Percentiles rank a stretch among this genome's conserved stretches.
Evolutionary conservation across 306 rosid genomes (phyloP).

Genomic region (Prunus salicina): DNA sequence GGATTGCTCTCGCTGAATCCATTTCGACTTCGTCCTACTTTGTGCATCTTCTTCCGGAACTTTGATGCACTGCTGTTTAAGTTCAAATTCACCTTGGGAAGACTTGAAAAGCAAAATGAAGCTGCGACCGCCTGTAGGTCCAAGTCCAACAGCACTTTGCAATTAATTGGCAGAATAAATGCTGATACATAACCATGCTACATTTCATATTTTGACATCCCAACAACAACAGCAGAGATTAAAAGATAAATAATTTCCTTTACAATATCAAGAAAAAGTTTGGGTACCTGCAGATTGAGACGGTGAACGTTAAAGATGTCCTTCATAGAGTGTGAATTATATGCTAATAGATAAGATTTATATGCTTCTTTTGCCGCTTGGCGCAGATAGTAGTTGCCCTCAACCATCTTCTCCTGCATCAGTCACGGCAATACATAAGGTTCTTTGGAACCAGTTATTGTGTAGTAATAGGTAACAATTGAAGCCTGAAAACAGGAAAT

Average conservation of each 20-base stretch:
- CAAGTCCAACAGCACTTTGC: slow-evolving; percentile 5
- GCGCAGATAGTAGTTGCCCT: slow-evolving; percentile 63
- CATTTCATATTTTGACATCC: not conserved
- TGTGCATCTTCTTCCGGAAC: slow-evolving; percentile 54
- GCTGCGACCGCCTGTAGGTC: slow-evolving; percentile 65
- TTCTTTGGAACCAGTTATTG: not conserved
- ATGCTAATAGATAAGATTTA: slow-evolving; percentile 72
- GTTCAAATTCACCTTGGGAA: slow-evolving; percentile 77
- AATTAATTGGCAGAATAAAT: not conserved
- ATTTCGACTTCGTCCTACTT: slow-evolving; percentile 50
- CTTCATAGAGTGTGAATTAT: slow-evolving; percentile 89
- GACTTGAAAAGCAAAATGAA: slow-evolving; percentile 84
- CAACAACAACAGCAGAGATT: not conserved
- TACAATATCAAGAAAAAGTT: not conserved
- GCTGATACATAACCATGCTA: no score
- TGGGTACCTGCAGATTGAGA: slow-evolving; percentile 75
- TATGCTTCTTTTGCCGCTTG: slow-evolving; percentile 82
- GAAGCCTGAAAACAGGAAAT: not conserved
- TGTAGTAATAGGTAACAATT: slow-evolving; percentile 5
- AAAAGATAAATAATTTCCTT: no score
- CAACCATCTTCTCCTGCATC: slow-evolving; percentile 82
- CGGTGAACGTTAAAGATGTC: slow-evolving; percentile 84
- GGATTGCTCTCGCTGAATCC: slow-evolving; percentile 64
- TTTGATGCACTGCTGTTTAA: slow-evolving; percentile 81
- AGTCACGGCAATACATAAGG: not conserved